Evolutionary conservation across 306 rosid species (phyloP), one percentile per base, ranked within the genome.

Genomic region (Pterocarpus macrocarpus): DNA sequence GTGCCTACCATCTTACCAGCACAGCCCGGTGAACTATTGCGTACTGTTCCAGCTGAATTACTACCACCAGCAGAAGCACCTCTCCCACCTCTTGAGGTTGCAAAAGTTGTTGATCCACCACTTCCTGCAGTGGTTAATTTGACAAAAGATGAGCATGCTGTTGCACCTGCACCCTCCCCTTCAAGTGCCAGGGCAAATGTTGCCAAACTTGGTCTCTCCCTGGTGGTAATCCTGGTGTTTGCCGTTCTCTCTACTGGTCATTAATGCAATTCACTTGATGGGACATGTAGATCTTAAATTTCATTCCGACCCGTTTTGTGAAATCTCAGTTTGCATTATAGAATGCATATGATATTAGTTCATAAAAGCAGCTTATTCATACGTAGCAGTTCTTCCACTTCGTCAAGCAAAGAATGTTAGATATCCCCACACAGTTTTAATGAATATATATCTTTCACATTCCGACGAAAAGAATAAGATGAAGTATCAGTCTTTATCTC

Each of bases 31-130:
- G 61, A 85, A 0, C 71, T 96, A 58, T 0, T 70, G 3, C 7
- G 4, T 0, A 34, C 90, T 69, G 1, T 79, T n/a, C 52, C 73
- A 4, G 10, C 70, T 0, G 88, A 82, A 4, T 17, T n/a, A 33
- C 22, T 36, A 43, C 85, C 95, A 77, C 87, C 86, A 1, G 71
- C 93, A 17, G 14, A 28, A 4, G 80, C 94, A 2, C 98, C 97
- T 1, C 49, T 55, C 30, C 88, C 89, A 12, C 74, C 97, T 7
- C 92, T 95, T 9, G 63, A 83, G 45, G 64, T 17, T 16, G 69
- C 41, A 9, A 28, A 86, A 1, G 41, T 96, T 15, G 88, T 78
- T 8, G 97, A 90, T 59, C 99, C 99, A 9, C 98, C 99, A 12
- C 98, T 95, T 75, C 99, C 99, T 2, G 76, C 84, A 0, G 92